Base-by-base conservation (phyloP, 78 protist genomes). In the Dictyostelium citrinum region DNA sequence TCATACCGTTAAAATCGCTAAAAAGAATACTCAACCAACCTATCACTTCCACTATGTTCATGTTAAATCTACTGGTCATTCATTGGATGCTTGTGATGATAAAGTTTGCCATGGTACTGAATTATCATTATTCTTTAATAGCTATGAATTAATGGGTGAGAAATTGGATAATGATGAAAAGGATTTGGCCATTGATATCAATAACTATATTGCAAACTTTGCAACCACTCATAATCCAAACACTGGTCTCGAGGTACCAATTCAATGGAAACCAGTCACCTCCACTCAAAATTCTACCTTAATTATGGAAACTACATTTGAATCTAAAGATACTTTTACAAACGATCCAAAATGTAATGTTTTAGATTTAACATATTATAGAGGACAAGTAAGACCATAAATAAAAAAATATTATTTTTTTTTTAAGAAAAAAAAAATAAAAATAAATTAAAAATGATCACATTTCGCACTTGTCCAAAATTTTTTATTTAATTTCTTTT, bases 71-170 rank as follows among this genome's bases (percentile, higher is more conserved):
- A 10, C 49, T n/a, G 95, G 81, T 58, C 95, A 76, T 14, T 4
- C 16, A 5, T 16, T 41, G 1, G 70, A 41, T 22, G 16, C 37
- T 17, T 91, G 96, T 20, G 91, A 72, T 24, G 83, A 67, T 55
- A 33, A 74, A 6, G 64, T 64, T 12, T 91, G 96, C 22, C 97
- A 95, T 46, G 95, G 90, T 29, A 9, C 37, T n/a, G 97, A 95
- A 39, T 4, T 95, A 1, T 58, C 90, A 51, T 75, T 46, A n/a
- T 41, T 88, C 29, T 95, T 74, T 8, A 70, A 84, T 55, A 17
- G 24, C 7, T 14, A 45, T 41, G 17, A 24, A 27, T 16, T 14
- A 60, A 51, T 64, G 22, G 74, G 74, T 10, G 24, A 55, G 4
- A 12, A 3, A 9, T 45, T 78, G 14, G 51, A 58, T 7, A 39